phyloP scores from a whole-genome alignment of 2,329 filamentous ascomycete genomes.

The Didymella lethalis region DNA sequence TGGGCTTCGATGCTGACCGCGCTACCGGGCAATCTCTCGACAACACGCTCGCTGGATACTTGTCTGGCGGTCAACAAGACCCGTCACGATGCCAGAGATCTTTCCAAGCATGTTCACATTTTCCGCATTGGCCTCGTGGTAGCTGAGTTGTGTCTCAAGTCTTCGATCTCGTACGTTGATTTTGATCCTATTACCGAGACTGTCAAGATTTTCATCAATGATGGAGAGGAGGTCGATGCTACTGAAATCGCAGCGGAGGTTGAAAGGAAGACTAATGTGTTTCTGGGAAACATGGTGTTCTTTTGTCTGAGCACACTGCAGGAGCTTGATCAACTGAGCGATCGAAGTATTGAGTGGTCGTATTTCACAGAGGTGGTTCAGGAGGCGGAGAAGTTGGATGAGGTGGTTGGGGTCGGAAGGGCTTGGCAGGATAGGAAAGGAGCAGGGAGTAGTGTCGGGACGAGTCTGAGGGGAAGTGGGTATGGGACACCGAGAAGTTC shows the following conservation, averaged over 20 bases:
- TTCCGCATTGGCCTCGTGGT: conserved; percentile 41
- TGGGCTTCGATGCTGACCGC: conserved; percentile 39
- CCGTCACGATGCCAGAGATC: conserved; percentile 21
- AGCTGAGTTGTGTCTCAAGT: conserved; percentile 34
- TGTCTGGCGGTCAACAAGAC: conserved; percentile 18
- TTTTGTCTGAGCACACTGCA: conserved; percentile 25
- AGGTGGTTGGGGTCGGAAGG: conserved; percentile 20
- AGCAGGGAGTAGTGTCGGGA: background rate
- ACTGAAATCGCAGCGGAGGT: conserved; percentile 35
- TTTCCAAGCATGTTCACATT: conserved; percentile 35
- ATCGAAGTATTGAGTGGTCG: background rate
- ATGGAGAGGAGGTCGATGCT: conserved; percentile 28
- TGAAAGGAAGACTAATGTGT: conserved; percentile 28
- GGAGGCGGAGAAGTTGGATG: conserved; percentile 33
- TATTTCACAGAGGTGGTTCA: conserved; percentile 35
- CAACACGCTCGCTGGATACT: conserved; percentile 26
- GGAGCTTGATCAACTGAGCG: conserved; percentile 10
- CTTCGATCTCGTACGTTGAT: conserved; percentile 28
- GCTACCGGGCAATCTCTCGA: conserved; percentile 23
- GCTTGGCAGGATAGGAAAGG: conserved; percentile 8
- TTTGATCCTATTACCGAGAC: conserved; percentile 20
- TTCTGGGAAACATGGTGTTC: conserved; percentile 37
- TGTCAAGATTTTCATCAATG: conserved; percentile 26
- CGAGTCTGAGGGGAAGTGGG: conserved; percentile 3
- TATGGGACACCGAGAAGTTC: conserved; percentile 1